A percentile compares a stretch with the other conserved stretches of the same genome.
Evolutionary conservation across 768 basidiomycete genomes (phyloP).

Genomic region (Botryobasidium botryosum): DNA sequence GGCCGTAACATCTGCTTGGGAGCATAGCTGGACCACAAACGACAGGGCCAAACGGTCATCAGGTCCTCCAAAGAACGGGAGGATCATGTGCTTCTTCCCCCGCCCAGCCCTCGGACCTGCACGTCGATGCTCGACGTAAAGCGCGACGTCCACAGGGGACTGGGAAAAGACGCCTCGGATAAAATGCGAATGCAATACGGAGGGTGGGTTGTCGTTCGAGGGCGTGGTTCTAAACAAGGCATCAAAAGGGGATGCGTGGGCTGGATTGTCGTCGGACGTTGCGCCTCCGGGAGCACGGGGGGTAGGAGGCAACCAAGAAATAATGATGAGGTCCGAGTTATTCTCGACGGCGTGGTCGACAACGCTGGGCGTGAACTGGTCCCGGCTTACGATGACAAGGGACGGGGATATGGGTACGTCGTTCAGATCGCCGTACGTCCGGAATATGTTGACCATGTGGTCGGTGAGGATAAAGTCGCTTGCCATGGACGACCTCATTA

Average conservation of each 20-base stretch:
- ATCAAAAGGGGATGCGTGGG: constrained; percentile 44
- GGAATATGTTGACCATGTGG: constrained; percentile 54
- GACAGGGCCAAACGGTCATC: constrained; percentile 79
- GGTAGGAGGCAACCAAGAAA: constrained; percentile 56
- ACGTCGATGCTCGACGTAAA: constrained; percentile 66
- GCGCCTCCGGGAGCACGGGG: constrained; percentile 11
- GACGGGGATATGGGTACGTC: constrained; percentile 33
- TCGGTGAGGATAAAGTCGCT: constrained; percentile 57
- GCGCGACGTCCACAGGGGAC: constrained; percentile 56
- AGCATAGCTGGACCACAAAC: constrained; percentile 67
- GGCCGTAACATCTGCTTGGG: constrained; percentile 36
- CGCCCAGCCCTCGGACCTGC: constrained; percentile 15
- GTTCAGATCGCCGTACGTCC: constrained; percentile 59
- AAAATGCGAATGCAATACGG: constrained; percentile 60
- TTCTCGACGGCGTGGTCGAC: constrained; percentile 38
- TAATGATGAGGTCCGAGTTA: constrained; percentile 53
- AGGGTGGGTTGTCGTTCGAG: constrained; percentile 26
- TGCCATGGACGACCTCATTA: constrained; percentile 45
- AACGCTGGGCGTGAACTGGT: constrained; percentile 55
- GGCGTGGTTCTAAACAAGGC: constrained; percentile 41
- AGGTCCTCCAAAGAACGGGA: constrained; percentile 88
- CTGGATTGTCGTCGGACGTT: background rate
- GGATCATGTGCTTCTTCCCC: constrained; percentile 41
- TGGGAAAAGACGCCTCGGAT: constrained; percentile 66
- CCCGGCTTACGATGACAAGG: constrained; percentile 54